Percentiles rank a stretch among this genome's conserved stretches.
Conservation (phyloP, 805 yeast genomes). For the Yueomyces sp. region DNA sequence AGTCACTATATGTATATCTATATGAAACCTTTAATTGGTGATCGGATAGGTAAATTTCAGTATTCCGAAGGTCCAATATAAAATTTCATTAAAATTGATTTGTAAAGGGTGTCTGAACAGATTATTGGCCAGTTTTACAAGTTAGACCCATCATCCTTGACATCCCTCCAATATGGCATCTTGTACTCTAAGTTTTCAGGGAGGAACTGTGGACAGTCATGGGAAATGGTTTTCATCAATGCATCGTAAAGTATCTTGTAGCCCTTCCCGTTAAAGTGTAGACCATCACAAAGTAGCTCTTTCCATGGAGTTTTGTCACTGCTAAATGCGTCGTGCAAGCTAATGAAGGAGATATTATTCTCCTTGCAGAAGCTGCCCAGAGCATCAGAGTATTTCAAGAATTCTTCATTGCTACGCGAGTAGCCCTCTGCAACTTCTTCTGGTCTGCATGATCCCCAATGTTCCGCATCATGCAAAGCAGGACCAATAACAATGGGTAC, state of each 20-base stretch:
- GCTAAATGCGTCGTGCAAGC: conserved; percentile 34
- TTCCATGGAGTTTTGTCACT: conserved; percentile 27
- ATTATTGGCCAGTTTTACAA: background rate
- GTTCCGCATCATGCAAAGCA: conserved; percentile 35
- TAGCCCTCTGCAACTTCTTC: conserved; percentile 29
- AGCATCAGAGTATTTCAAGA: conserved; percentile 38
- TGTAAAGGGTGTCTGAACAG: too few species aligned
- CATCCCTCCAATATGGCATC: conserved; percentile 31
- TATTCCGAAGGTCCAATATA: too few species aligned
- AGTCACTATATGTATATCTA: too few species aligned
- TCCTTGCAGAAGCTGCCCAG: conserved; percentile 31
- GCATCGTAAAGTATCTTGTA: conserved; percentile 38
- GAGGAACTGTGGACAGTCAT: conserved; percentile 33
- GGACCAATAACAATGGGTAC: conserved; percentile 52
- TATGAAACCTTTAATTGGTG: too few species aligned
- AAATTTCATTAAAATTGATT: too few species aligned
- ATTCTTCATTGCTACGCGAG: conserved; percentile 32
- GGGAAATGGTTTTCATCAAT: conserved; percentile 27
- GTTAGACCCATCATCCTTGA: conserved; percentile 16
- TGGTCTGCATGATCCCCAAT: conserved; percentile 25
- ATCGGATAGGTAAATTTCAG: too few species aligned
- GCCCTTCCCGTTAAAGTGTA: conserved; percentile 45
- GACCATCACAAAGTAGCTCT: conserved; percentile 37
- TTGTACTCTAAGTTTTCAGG: conserved; percentile 28
- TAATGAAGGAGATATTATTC: conserved; percentile 42